Base-by-base conservation (phyloP, 148 eudicot genomes). In the Linanthus parryae region DNA sequence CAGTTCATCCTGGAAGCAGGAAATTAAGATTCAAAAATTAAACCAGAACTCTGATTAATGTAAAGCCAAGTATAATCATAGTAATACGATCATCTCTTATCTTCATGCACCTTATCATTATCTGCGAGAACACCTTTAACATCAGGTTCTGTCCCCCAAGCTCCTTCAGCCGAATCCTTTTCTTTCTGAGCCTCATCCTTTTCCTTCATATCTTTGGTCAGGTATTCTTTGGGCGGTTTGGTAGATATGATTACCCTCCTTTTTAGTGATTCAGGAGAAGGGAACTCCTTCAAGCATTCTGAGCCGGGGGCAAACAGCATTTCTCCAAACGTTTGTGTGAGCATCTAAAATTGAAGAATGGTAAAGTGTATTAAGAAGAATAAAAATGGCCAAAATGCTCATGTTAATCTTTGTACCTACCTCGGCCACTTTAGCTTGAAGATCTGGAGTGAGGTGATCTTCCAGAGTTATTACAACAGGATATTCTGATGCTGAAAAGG, bases 351-450 rank as follows among this genome's bases (percentile, higher is more conserved):
- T 63, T 20, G 11, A 2, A 33, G 51, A 53, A 25, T 53, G 52
- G 19, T 61, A 38, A 35, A 30, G 17, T 0, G 47, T 8, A 7
- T 22, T 41, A 43, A 14, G 29, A 27, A 52, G 16, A 58, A 21
- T 22, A 9, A 43, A 27, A 21, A 33, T 31, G 18, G 44, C 14
- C 16, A n/a, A 22, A 3, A 8, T 17, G 11, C 35, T 5, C 5
- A 49, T 8, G 0, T 15, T 27, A 49, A 51, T 52, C 35, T 5
- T 31, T n/a, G 28, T n/a, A 36, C 48, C 57, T 10, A 89, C 97
- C 87, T 85, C 77, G 6, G 97, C 97, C 6, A 77, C 78, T 85
- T 85, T 85, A 48, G 87, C 95, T 59, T 85, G 97, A 57, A 89
- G 97, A 63, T 73, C 79, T 21, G 85, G 46, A 62, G 85, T 82